A percentile compares a stretch with the other conserved stretches of the same genome.
phyloP scores from a whole-genome alignment of 345 rosid species.

The Melaleuca alternifolia region DNA sequence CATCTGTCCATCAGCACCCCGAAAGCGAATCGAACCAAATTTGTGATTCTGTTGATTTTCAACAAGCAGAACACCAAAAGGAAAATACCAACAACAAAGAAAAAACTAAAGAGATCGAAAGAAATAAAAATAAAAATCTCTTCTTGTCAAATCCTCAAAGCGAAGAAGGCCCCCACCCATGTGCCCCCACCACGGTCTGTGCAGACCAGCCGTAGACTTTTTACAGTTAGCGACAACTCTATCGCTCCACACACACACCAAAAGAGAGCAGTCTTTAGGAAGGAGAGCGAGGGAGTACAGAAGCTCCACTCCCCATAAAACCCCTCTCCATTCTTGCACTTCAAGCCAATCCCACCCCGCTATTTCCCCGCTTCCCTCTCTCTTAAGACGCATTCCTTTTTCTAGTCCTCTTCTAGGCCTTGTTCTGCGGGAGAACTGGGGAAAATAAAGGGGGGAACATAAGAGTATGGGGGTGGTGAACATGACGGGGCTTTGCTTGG shows the following conservation, averaged over 20 bases:
- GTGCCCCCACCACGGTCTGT: neutral
- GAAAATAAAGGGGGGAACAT: neutral
- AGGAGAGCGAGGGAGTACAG: neutral
- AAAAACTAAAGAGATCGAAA: neutral
- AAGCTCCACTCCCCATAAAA: constrained; percentile 1
- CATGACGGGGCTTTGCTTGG: neutral
- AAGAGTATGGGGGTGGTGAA: neutral
- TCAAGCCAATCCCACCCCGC: neutral
- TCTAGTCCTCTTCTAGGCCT: neutral
- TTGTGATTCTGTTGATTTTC: neutral
- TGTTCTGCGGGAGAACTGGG: neutral
- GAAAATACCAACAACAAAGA: neutral
- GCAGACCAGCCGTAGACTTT: neutral
- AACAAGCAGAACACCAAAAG: neutral
- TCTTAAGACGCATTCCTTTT: neutral
- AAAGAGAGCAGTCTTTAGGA: neutral
- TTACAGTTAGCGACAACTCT: neutral
- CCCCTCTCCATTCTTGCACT: neutral
- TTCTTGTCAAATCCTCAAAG: neutral
- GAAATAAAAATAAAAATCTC: neutral
- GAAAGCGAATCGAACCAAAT: neutral
- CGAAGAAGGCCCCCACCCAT: neutral
- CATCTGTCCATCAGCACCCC: constrained; percentile 19
- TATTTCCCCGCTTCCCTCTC: neutral
- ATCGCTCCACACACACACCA: neutral